Percentiles rank a stretch among this genome's conserved stretches.
phyloP scores from a whole-genome alignment of 306 rosid genomes.

The Elaeagnus macrophylla region DNA sequence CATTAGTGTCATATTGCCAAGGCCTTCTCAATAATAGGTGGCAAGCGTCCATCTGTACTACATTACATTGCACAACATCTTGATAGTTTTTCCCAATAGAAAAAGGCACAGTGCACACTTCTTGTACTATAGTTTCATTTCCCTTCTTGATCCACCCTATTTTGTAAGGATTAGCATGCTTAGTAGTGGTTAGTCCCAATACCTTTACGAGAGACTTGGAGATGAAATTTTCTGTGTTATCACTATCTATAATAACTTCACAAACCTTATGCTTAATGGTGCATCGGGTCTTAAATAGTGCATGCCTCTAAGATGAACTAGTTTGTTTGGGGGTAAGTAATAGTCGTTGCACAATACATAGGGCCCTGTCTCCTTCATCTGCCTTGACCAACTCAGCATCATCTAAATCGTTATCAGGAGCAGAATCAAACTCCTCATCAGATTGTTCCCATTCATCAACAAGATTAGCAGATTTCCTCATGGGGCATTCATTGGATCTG shows the following conservation, averaged over 20 bases:
- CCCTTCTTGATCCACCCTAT: not conserved
- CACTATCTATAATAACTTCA: not conserved
- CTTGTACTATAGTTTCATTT: not conserved
- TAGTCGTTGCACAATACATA: not conserved
- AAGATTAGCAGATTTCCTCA: no score
- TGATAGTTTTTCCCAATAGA: not conserved
- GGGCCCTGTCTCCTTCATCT: not conserved
- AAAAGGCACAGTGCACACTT: not conserved
- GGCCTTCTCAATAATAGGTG: slow-evolving; percentile 1
- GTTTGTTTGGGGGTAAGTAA: not conserved
- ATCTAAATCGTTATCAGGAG: not conserved
- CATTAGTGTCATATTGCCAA: not conserved
- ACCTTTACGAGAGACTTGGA: not conserved
- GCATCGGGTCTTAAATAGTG: not conserved
- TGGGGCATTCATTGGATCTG: not conserved
- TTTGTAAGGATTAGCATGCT: not conserved
- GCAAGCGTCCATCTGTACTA: not conserved
- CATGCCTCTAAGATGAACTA: not conserved
- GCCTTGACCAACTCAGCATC: not conserved
- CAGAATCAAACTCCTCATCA: not conserved
- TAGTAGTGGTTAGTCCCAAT: not conserved
- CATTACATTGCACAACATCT: not conserved
- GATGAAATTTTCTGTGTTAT: no score
- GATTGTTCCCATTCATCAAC: not conserved
- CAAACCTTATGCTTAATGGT: not conserved